phyloP scores from a whole-genome alignment of 345 rosid genomes.

The Pistacia vera region DNA sequence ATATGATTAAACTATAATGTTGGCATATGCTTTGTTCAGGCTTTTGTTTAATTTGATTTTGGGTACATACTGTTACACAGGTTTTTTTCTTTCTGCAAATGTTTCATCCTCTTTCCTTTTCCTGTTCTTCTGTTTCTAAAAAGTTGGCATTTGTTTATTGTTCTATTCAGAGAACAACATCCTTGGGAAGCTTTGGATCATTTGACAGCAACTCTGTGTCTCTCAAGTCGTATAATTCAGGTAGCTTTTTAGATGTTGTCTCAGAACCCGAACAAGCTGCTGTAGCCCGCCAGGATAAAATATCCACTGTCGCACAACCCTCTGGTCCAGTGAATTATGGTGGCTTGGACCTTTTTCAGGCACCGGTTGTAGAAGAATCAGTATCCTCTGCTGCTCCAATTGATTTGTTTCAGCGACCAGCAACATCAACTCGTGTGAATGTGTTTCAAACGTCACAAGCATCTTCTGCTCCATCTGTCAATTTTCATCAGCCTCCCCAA shows the following conservation, averaged over 20 bases:
- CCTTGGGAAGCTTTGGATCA: constrained; percentile 73
- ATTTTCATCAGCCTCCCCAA: constrained; percentile 48
- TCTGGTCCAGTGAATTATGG: constrained; percentile 39
- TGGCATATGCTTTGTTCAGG: not conserved
- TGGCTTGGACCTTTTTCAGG: constrained; percentile 44
- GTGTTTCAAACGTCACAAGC: constrained; percentile 35
- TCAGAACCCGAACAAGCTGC: constrained; percentile 49
- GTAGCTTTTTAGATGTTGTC: constrained; percentile 46
- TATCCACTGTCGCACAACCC: constrained; percentile 35
- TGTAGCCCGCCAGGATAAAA: constrained; percentile 38
- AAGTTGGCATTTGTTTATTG: constrained; percentile 28
- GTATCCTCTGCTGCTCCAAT: constrained; percentile 46
- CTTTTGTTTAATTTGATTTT: not conserved
- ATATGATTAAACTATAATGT: not conserved
- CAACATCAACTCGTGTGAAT: constrained; percentile 41
- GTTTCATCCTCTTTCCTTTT: constrained; percentile 3
- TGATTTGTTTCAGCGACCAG: constrained; percentile 68
- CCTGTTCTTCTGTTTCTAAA: constrained; percentile 26
- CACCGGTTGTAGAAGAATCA: constrained; percentile 35
- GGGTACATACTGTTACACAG: not conserved
- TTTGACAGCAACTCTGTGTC: constrained; percentile 64
- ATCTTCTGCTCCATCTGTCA: constrained; percentile 32
- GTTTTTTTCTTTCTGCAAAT: not conserved
- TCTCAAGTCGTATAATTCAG: constrained; percentile 59
- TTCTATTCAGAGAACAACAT: constrained; percentile 64